Conservation (phyloP, 352 stramenopile genomes). For the Globisporangium splendens region DNA sequence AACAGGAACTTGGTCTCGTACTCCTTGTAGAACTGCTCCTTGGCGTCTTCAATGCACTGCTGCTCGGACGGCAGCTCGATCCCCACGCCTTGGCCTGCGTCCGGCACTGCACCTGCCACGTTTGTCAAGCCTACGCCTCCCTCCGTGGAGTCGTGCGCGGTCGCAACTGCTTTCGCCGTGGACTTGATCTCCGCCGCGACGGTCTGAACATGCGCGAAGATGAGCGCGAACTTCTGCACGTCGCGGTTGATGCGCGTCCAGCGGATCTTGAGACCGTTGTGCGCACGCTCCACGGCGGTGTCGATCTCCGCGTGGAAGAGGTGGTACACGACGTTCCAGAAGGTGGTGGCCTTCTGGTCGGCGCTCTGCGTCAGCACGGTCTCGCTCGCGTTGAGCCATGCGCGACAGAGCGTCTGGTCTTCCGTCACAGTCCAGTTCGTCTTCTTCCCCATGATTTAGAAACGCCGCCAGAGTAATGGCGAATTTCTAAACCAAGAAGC, state of each 20-base stretch:
- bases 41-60: conserved; percentile 53
- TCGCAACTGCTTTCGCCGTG: not conserved
- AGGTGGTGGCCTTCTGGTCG: conserved; percentile 54
- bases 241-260: conserved; percentile 81
- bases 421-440: conserved; percentile 67
- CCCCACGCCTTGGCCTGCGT: conserved; percentile 1
- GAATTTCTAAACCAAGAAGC: conserved; percentile 9
- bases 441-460: conserved; percentile 82
- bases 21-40: conserved; percentile 41
- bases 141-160: not conserved
- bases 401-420: conserved; percentile 64
- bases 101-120: conserved; percentile 5
- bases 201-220: conserved; percentile 37
- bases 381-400: conserved; percentile 63
- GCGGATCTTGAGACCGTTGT: conserved; percentile 76
- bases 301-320: conserved; percentile 66
- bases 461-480: conserved; percentile 21
- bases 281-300: conserved; percentile 51
- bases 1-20: conserved; percentile 64
- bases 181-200: conserved; percentile 3
- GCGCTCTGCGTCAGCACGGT: conserved; percentile 25
- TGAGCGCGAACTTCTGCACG: conserved; percentile 64
- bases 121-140: not conserved
- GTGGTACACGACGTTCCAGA: conserved; percentile 62
- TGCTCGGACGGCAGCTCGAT: conserved; percentile 30